Conservation (phyloP, 306 rosid species). For the Styphnolobium japonicum region DNA sequence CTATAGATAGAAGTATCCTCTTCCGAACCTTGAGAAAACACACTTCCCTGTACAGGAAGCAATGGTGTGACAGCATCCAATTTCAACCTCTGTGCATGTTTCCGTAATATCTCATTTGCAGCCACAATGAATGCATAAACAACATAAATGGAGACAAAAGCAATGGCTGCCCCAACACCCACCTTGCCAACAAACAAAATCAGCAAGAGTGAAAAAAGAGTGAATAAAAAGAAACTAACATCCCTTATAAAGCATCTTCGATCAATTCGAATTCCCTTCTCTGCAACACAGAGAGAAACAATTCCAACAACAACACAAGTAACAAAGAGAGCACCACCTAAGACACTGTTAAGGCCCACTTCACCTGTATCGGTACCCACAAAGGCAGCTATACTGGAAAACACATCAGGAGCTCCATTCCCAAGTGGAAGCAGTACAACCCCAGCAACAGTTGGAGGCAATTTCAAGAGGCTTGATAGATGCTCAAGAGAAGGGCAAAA, state of each 20-base stretch:
- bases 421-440: conserved; percentile 95
- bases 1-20: conserved; percentile 67
- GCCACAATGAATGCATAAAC: conserved; percentile 78
- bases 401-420: conserved; percentile 99
- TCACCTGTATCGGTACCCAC: conserved; percentile 81
- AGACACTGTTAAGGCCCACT: conserved; percentile 90
- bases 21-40: conserved; percentile 67
- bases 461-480: conserved; percentile 79
- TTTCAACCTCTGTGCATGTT: conserved; percentile 60
- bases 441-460: conserved; percentile 97
- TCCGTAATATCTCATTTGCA: conserved; percentile 77
- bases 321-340: conserved; percentile 95
- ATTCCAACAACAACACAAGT: conserved; percentile 86
- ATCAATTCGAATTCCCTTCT: conserved; percentile 64
- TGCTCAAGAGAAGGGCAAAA: conserved; percentile 90
- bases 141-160: conserved; percentile 71
- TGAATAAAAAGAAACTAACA: conserved; percentile 73
- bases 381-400: conserved; percentile 91
- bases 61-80: conserved; percentile 82
- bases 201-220: conserved; percentile 53
- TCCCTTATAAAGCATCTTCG: conserved; percentile 81
- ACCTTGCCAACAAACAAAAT: conserved; percentile 76
- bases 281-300: conserved; percentile 73
- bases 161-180: conserved; percentile 52
- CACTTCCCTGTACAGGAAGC: conserved; percentile 84